Evolutionary conservation across 495 filamentous ascomycete genomes (phyloP), one percentile per base, ranked within the genome.

Genomic region (Platismatia glauca): DNA sequence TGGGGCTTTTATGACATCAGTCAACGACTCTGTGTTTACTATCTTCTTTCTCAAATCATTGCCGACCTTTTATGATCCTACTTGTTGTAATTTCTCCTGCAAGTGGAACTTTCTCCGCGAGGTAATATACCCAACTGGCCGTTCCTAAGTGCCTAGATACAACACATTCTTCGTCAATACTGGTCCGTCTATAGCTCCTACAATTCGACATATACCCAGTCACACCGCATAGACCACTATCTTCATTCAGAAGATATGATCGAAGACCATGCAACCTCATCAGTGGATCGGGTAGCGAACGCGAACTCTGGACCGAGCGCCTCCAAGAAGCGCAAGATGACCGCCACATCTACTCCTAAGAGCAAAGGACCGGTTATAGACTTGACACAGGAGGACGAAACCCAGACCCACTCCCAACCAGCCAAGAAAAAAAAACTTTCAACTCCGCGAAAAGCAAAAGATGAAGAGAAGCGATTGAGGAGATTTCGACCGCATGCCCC

Each of bases 401-500:
- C 39, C 24, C 2, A 52, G 31, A 58, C 22, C 35, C 48, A 59
- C 12, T 50, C 60, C 1, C 16, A 52, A 43, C 37, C 58, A 7
- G 27, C 61, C 11, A 70, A 62, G 60, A 70, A 70, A 58, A 67
- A 67, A 46, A 75, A 71, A 55, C 64, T 31, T 20, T 43, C 68
- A 11, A 33, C 61, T 22, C 22, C 63, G 15, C 39, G 58, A 34
- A 59, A 62, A 35, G n/a, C 7, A 37, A 63, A 62, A 27, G 55
- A 64, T 46, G 63, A 68, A n/a, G 79, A 83, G 62, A 76, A 72
- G 57, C 71, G 81, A 39, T 61, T 74, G 24, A 71, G 73, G 44
- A 69, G 65, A 38, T 81, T 75, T 61, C 71, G 77, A 33, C 57
- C 64, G 15, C 62, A 70, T 44, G 70, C 79, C 24, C 79, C 81